Conservation (phyloP, 192 early-diverging fungal species). For the Umbelopsis ramanniana region DNA sequence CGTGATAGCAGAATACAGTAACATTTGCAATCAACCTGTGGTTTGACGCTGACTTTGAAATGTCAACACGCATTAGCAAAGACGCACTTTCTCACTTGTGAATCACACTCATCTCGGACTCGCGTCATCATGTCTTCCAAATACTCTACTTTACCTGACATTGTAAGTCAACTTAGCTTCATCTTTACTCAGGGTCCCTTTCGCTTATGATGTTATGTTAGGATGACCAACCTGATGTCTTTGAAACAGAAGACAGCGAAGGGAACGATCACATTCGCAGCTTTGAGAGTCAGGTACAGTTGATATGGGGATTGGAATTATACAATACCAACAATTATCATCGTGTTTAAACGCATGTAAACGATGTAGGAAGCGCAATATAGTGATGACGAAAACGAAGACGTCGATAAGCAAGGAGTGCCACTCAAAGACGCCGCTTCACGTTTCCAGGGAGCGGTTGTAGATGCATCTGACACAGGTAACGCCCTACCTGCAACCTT, state of each 20-base stretch:
- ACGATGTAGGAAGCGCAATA: conserved; percentile 9
- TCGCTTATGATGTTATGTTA: conserved; percentile 22
- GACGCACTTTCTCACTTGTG: no score
- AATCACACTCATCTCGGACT: neutral
- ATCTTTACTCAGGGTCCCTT: neutral
- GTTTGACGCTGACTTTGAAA: neutral
- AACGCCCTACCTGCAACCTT: conserved; percentile 4
- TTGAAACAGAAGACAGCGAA: conserved; percentile 73
- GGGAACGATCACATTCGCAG: conserved; percentile 23
- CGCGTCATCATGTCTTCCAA: conserved; percentile 60
- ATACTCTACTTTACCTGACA: conserved; percentile 79
- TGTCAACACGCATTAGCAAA: neutral
- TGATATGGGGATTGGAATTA: neutral
- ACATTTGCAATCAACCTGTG: no score
- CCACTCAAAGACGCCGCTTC: conserved; percentile 57
- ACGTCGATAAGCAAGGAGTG: conserved; percentile 56
- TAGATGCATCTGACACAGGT: conserved; percentile 59
- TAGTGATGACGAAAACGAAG: conserved; percentile 65
- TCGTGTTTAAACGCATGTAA: neutral
- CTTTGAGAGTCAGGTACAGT: conserved; percentile 39
- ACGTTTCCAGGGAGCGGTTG: conserved; percentile 60
- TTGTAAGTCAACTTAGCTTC: conserved; percentile 52
- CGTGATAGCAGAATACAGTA: no score
- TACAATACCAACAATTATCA: neutral
- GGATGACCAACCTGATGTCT: conserved; percentile 84